Evolutionary conservation across 1,139 yeast genomes (phyloP), one percentile per base, ranked within the genome.

Genomic region (Kurtzmaniella quercitrusa): DNA sequence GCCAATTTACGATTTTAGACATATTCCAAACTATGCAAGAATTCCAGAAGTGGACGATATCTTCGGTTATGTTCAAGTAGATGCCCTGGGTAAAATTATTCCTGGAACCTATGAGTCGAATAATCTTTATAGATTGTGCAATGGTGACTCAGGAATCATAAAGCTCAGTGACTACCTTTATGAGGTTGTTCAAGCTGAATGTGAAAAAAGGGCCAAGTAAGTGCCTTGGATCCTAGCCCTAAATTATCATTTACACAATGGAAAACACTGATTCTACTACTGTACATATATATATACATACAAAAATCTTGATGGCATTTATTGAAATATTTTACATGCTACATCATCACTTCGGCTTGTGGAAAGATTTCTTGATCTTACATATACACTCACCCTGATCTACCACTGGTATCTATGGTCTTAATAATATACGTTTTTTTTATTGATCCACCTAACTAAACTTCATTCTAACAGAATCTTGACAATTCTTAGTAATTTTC

Each of bases 1-100:
- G 84, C 88, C 89, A 5, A 74, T 87, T 37, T 84, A 80, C 52
- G 95, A 87, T 56, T 71, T 83, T 49, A 68, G 94, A 46, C 78
- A 74, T 42, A 73, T 80, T 2, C 91, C 94, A 1, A 66, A 77
- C 19, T 80, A 76, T 49, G 87, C 87, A 11, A 71, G 94, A 45
- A 74, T 79, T 17, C 89, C 94, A 0, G 86, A 82, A 19, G 78
- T 84, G 4, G 88, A 83, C 48, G 84, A 84, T 53, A 80, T 81
- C 1, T 68, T 82, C 45, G 95, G 95, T 1, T 84, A 83, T 53
- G 81, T 86, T 5, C 74, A 74, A 49, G 83, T 87, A 3, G 76
- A 77, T 49, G 61, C 55, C 0, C 59, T 67, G n/a, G 84, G 85
- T 0, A 66, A 69, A 42, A 82, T 86, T 47, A 62, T 79, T 2